Percentiles rank a stretch among this genome's conserved stretches.
Evolutionary conservation across 1,284 basidiomycete genomes (phyloP).

Genomic region (Ustilago trichophora): DNA sequence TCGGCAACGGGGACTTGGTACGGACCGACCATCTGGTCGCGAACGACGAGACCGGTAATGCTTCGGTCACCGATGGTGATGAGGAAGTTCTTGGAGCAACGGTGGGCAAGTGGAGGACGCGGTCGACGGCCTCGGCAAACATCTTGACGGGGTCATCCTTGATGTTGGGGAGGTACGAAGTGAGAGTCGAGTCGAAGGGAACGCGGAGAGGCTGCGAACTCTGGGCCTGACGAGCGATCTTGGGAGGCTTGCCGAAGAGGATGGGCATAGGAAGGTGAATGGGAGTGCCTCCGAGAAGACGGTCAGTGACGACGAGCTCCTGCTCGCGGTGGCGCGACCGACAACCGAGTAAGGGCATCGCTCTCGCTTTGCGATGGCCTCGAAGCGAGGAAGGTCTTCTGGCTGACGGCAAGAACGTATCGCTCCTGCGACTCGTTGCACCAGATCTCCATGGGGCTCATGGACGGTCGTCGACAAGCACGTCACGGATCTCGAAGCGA

Average conservation of each 20-base stretch:
- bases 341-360: constrained; percentile 92
- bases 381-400: constrained; percentile 71
- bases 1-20: constrained; percentile 99
- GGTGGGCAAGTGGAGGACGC: constrained; percentile 87
- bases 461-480: constrained; percentile 88
- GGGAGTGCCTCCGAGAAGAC: constrained; percentile 79
- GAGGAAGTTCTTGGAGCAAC: constrained; percentile 94
- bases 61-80: constrained; percentile 97
- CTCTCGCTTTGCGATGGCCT: constrained; percentile 83
- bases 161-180: constrained; percentile 72
- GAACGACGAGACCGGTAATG: constrained; percentile 90
- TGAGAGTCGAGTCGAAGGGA: constrained; percentile 78
- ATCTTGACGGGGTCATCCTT: constrained; percentile 68
- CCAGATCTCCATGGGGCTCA: constrained; percentile 99
- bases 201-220: constrained; percentile 71
- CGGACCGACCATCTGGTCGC: constrained; percentile 99
- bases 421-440: constrained; percentile 99
- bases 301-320: constrained; percentile 87
- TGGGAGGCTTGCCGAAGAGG: constrained; percentile 94
- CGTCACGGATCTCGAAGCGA: constrained; percentile 91
- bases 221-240: constrained; percentile 82
- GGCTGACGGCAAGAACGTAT: constrained; percentile 79
- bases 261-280: constrained; percentile 93
- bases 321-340: constrained; percentile 81
- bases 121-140: constrained; percentile 73